Evolutionary conservation across 2,329 filamentous ascomycete genomes (phyloP), one percentile per base, ranked within the genome.

Genomic region (Amauroascus niger): DNA sequence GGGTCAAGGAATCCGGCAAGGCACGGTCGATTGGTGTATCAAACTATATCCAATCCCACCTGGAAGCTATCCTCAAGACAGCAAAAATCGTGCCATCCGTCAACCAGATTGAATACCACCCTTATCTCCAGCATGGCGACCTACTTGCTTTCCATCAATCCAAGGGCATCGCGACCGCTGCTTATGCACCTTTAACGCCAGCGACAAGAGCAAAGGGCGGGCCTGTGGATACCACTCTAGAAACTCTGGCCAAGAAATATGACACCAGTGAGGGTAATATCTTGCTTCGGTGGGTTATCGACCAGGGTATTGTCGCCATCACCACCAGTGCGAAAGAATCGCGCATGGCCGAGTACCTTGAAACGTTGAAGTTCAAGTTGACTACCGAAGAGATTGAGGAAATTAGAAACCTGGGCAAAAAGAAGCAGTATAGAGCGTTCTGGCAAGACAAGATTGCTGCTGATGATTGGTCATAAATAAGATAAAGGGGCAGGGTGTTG

Each of bases 1-100:
- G 73, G 37, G 67, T 83, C 37, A 74, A 80, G 58, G 67, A 70
- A n/a, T 65, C 74, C 13, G 81, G 81, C 14, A 76, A 82, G 55
- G 74, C 77, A 4, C 78, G 76, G 52, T 78, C 77, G 6, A 84
- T 84, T 57, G 81, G 81, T 20, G 80, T 84, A 20, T 82, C 78
- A 53, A 84, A 81, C 65, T 84, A 76, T 65, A 66, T 78, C 5
- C 72, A 76, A 22, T 64, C 68, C 20, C 76, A 84, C 55, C 69
- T 84, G 16, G 73, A 80, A 44, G 72, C 74, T 9, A 74, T 78
- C 18, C 67, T 75, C 33, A 63, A 71, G 55, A 72, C 69, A 0
- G 73, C 73, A 14, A 69, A 64, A 37, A 64, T 71, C 6, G 62
- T 64, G 2, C 75, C 75, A 3, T 66, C 57, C 16, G 65, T 72